Evolutionary conservation across 2,329 filamentous ascomycete species (phyloP).

Genomic region (Ophiostoma himal-ulmi): DNA sequence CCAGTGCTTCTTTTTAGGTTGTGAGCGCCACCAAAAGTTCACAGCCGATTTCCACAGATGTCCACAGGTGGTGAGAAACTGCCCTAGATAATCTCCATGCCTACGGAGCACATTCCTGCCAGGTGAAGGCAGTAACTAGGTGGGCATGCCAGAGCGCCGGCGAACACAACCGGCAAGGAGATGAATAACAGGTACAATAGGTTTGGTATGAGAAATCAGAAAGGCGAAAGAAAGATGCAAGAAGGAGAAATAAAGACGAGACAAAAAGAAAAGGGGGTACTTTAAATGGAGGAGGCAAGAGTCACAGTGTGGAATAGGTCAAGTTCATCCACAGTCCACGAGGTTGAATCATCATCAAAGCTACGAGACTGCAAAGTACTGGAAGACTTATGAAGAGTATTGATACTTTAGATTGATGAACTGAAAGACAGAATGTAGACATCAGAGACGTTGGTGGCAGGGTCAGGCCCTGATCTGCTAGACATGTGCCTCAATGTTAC

Average conservation of each 20-base stretch:
- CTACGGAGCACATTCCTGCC: background rate
- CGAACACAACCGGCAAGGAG: background rate
- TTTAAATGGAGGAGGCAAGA: background rate
- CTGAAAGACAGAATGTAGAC: background rate
- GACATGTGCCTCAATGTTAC: background rate
- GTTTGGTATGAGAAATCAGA: background rate
- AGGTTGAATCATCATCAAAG: background rate
- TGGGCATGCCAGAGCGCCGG: background rate
- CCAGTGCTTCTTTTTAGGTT: background rate
- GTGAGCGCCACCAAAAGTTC: background rate
- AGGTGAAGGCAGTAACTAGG: background rate
- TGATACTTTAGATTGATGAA: background rate
- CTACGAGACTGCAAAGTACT: background rate
- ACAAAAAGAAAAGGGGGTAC: background rate
- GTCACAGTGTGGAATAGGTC: background rate
- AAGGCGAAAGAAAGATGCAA: background rate
- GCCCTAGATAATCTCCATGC: slow-evolving; percentile 3
- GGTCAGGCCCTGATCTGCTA: background rate
- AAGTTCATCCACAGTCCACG: slow-evolving; percentile 4
- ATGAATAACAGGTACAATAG: background rate
- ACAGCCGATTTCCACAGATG: background rate
- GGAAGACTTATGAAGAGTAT: background rate
- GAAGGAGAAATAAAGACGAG: background rate
- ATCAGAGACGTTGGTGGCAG: background rate
- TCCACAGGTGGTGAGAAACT: background rate